Evolutionary conservation across 1,284 basidiomycete species (phyloP).

Genomic region (Caloboletus firmus): DNA sequence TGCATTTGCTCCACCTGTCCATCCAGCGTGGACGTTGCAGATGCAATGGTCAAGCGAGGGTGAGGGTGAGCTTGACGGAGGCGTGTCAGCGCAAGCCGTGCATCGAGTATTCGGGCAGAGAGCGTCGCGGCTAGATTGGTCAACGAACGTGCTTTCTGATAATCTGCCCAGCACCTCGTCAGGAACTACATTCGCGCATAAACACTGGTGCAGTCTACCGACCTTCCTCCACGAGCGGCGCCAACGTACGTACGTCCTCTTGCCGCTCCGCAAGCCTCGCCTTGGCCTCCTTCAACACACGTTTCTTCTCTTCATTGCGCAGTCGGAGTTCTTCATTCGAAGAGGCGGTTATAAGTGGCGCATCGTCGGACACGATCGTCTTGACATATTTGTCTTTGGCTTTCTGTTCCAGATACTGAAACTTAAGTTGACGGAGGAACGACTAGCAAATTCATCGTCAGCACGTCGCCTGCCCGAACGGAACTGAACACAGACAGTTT

Average conservation of each 20-base stretch:
- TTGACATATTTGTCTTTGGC: constrained; percentile 85
- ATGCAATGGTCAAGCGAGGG: constrained; percentile 70
- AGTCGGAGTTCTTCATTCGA: constrained; percentile 67
- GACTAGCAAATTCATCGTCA: constrained; percentile 43
- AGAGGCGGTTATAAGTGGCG: constrained; percentile 69
- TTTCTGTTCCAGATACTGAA: constrained; percentile 83
- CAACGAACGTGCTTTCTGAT: constrained; percentile 51
- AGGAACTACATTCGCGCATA: background rate
- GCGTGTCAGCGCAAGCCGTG: constrained; percentile 73
- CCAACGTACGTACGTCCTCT: constrained; percentile 57
- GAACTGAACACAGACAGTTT: constrained; percentile 22
- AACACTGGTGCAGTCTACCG: constrained; percentile 10
- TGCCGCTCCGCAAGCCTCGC: constrained; percentile 59
- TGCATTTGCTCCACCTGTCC: constrained; percentile 75
- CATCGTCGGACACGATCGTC: constrained; percentile 80
- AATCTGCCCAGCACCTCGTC: constrained; percentile 45
- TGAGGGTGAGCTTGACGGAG: constrained; percentile 76
- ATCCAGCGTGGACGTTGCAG: constrained; percentile 70
- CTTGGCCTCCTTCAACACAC: constrained; percentile 63
- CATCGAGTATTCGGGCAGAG: constrained; percentile 75
- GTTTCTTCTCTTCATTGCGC: constrained; percentile 71
- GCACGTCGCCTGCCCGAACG: background rate
- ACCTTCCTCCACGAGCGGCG: constrained; percentile 69
- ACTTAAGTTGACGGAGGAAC: constrained; percentile 81
- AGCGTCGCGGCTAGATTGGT: constrained; percentile 58